phyloP scores from a whole-genome alignment of 768 basidiomycete genomes.

The Psilocybe subaeruginosa region DNA sequence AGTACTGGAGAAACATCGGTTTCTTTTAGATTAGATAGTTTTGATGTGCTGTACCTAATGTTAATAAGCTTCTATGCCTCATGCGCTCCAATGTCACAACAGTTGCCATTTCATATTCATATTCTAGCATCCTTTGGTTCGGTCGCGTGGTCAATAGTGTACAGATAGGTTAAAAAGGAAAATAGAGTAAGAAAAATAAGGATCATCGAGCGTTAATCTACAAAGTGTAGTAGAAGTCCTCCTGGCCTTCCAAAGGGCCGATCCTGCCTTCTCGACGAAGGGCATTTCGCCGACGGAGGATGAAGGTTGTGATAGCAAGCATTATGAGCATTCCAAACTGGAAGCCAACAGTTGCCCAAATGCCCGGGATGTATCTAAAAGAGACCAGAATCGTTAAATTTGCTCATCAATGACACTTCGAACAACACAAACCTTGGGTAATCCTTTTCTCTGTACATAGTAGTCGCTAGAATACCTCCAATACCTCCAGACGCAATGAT shows the following conservation, averaged over 20 bases:
- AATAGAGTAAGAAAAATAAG: neutral
- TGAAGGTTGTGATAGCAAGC: conserved; percentile 28
- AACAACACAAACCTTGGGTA: conserved; percentile 28
- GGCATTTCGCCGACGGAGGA: conserved; percentile 32
- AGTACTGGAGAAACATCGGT: conserved; percentile 31
- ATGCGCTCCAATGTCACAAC: too few relatives aligned
- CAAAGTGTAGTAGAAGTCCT: conserved; percentile 38
- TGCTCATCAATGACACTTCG: neutral
- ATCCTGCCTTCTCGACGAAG: conserved; percentile 33
- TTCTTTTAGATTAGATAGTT: too few relatives aligned
- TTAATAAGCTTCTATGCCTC: too few relatives aligned
- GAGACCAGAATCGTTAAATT: neutral
- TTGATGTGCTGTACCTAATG: too few relatives aligned
- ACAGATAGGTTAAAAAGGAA: neutral
- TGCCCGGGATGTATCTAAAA: conserved; percentile 33
- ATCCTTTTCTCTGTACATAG: conserved; percentile 38
- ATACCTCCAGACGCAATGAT: conserved; percentile 39
- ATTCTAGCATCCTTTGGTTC: too few relatives aligned
- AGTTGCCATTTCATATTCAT: too few relatives aligned
- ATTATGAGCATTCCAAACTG: conserved; percentile 36
- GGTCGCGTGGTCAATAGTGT: neutral
- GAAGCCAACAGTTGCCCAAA: conserved; percentile 39
- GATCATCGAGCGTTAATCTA: conserved; percentile 9
- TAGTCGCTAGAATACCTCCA: conserved; percentile 42
- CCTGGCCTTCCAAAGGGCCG: conserved; percentile 33